Evolutionary conservation across 306 rosid species (phyloP).

Genomic region (Dicorynia guianensis): DNA sequence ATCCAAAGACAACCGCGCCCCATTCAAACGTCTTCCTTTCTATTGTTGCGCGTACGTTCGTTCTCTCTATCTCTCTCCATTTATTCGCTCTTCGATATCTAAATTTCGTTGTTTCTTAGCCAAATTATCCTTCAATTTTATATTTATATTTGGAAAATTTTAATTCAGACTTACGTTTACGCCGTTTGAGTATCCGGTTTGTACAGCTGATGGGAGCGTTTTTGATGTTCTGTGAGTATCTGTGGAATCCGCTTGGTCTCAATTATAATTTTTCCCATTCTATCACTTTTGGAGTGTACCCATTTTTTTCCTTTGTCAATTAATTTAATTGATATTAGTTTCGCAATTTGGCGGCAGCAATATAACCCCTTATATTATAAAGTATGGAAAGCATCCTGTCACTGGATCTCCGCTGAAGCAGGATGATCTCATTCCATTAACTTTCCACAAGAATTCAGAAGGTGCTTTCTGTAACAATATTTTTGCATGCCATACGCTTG

Average conservation of each 20-base stretch:
- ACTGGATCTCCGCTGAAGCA: conserved; percentile 50
- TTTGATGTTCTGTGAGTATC: conserved; percentile 69
- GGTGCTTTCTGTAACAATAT: too few species aligned
- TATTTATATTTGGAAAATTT: background rate
- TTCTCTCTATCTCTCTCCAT: background rate
- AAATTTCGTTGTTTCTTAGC: background rate
- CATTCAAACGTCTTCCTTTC: conserved; percentile 95
- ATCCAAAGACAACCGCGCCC: conserved; percentile 67
- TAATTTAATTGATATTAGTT: conserved; percentile 25
- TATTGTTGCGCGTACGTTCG: conserved; percentile 85
- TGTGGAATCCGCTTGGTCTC: background rate
- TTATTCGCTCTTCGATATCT: background rate
- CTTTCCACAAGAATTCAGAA: too few species aligned
- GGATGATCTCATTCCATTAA: too few species aligned
- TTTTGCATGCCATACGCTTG: background rate
- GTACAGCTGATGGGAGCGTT: conserved; percentile 87
- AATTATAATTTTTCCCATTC: background rate
- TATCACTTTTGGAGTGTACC: background rate
- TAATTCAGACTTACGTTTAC: conserved; percentile 80
- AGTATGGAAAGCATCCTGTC: conserved; percentile 91
- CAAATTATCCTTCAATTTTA: background rate
- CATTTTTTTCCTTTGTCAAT: background rate
- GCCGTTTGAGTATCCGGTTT: conserved; percentile 87
- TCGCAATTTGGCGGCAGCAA: conserved; percentile 59
- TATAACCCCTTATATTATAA: conserved; percentile 80